phyloP scores from a whole-genome alignment of 495 filamentous ascomycete genomes.

The Glarea lozoyensis region DNA sequence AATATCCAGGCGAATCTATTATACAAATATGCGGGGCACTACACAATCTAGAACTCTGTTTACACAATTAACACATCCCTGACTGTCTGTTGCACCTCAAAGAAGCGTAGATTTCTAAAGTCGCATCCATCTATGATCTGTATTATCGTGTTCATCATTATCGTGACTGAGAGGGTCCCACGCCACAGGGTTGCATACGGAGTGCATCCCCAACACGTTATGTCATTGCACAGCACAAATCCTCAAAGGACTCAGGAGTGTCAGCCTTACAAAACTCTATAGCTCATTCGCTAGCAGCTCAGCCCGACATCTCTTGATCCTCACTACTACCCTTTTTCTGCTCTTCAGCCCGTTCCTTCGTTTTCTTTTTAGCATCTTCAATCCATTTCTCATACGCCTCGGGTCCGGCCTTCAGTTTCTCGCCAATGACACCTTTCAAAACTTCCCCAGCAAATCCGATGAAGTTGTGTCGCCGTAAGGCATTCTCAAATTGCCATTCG shows the following conservation, averaged over 20 bases:
- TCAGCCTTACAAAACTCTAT: background rate
- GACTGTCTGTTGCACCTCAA: no score
- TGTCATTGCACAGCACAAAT: background rate
- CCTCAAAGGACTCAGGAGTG: background rate
- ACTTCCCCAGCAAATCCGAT: constrained; percentile 91
- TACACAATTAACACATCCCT: no score
- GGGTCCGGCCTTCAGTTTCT: constrained; percentile 53
- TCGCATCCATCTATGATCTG: no score
- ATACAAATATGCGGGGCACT: no score
- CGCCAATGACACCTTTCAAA: constrained; percentile 68
- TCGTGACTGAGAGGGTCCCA: background rate
- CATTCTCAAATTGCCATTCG: constrained; percentile 95
- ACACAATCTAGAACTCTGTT: no score
- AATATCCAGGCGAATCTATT: no score
- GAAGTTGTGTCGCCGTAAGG: constrained; percentile 87
- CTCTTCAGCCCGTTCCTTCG: constrained; percentile 55
- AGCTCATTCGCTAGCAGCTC: background rate
- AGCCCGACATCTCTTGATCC: constrained; percentile 18
- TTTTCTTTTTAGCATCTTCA: constrained; percentile 63
- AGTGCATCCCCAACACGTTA: background rate
- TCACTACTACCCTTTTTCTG: constrained; percentile 18
- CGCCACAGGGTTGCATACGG: background rate
- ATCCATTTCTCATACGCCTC: constrained; percentile 67
- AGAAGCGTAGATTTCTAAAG: no score
- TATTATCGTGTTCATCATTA: no score